These are phyloP conservation scores for Hordeum pubiflorum DNA, from an alignment of 202 grass and related monocot species.

Conservation along the genomic window DNA sequence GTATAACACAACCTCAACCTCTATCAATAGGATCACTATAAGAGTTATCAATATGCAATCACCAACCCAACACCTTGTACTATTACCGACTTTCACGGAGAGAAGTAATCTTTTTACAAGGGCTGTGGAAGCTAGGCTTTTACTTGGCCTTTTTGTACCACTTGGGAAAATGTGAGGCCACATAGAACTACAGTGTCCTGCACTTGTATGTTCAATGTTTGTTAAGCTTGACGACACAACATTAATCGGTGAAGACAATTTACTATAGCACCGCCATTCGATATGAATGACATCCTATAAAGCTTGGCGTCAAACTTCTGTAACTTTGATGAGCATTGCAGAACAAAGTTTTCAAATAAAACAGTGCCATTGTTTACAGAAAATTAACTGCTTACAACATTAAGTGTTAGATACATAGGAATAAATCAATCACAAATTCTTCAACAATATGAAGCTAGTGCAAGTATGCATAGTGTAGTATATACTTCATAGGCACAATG, in stretches of 20 bases:
- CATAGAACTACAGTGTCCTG: background rate
- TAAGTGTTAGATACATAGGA: background rate
- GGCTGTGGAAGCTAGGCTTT: background rate
- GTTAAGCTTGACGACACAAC: background rate
- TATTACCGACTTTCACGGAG: background rate
- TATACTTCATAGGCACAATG: background rate
- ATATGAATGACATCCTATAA: background rate
- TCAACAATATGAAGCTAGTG: background rate
- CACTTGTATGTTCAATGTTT: background rate
- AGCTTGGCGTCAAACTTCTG: background rate
- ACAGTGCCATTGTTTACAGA: background rate
- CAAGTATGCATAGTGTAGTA: background rate
- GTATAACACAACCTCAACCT: background rate
- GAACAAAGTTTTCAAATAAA: background rate
- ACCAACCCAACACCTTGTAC: background rate
- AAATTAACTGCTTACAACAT: background rate
- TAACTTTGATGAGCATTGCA: background rate
- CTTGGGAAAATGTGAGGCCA: background rate
- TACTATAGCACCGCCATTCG: background rate
- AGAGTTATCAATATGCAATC: background rate
- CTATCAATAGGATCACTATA: background rate
- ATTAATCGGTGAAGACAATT: background rate
- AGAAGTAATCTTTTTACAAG: background rate
- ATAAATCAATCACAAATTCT: background rate
- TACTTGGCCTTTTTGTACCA: background rate